These are phyloP conservation scores for Pichia exigua DNA, from an alignment of 805 yeast species.

Conservation along the genomic window DNA sequence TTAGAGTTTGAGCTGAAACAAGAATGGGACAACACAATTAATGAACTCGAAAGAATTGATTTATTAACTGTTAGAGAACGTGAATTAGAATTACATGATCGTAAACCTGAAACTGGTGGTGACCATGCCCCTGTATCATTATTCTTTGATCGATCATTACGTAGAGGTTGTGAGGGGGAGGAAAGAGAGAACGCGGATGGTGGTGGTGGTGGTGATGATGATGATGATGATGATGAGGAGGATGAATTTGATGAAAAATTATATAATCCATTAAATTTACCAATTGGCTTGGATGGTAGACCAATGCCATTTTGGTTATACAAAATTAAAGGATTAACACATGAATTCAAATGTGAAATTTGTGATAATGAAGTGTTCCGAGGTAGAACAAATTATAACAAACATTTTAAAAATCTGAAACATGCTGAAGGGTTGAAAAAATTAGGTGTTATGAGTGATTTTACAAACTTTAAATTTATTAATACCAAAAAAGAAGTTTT, in stretches of 20 bases:
- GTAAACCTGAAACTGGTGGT: conserved; percentile 7
- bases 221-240: conserved; percentile 16
- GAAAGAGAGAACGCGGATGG: conserved; percentile 21
- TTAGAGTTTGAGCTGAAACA: conserved; percentile 1
- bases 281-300: conserved; percentile 79
- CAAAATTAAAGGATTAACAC: conserved; percentile 79
- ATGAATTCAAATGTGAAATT: conserved; percentile 69
- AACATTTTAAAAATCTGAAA: conserved; percentile 64
- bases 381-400: conserved; percentile 65
- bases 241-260: conserved; percentile 28
- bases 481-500: conserved; percentile 61
- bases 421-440: conserved; percentile 70
- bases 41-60: conserved; percentile 55
- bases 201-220: conserved; percentile 17
- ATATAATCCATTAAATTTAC: conserved; percentile 49
- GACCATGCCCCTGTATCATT: conserved; percentile 14
- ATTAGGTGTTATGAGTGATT: conserved; percentile 56
- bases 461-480: conserved; percentile 51
- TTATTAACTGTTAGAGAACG: conserved; percentile 69
- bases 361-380: conserved; percentile 70
- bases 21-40: conserved; percentile 41
- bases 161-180: not conserved
- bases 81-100: conserved; percentile 42
- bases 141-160: conserved; percentile 12
- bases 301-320: conserved; percentile 94